Evolutionary conservation across 139 green algal genomes (phyloP), one percentile per base, ranked within the genome.

Genomic region (Edaphochlamys debaryana): DNA sequence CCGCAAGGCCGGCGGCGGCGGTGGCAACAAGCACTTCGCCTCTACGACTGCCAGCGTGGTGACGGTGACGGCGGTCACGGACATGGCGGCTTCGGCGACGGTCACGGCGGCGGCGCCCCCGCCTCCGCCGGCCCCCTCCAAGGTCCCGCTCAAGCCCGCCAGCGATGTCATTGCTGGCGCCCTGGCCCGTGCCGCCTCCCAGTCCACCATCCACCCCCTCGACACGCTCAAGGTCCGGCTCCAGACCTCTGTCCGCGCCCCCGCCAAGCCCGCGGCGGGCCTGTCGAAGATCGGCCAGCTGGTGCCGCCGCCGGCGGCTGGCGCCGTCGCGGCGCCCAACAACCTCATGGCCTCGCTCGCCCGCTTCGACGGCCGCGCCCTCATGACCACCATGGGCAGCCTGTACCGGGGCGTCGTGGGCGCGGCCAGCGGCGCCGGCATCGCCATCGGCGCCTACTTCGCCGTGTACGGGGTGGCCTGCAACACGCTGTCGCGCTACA

Each of bases 371-470:
- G 66, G 27, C 27, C 41, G 37, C 0, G 78, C 66, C 0, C 13
- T 76, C 23, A 45, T 84, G 66, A 22, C 78, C 8, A 68, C 48
- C 36, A 52, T 96, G 4, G 89, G 88, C 69, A 91, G 74, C 64
- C 86, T 98, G 48, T 98, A 98, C 91, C 90, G 88, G 68, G 96
- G 96, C 37, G 95, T 98, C 7, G 77, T 96, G 19, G 94, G 95
- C 19, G 96, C 96, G 7, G 96, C 96, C 42, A 94, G 85, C 52
- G 96, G 96, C 8, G 96, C 96, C 15, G 96, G 96, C 72, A 96
- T 99, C 76, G 94, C 94, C 68, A 98, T 99, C 70, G 96, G 96
- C 62, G 91, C 96, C 17, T 99, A 99, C 88, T 99, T 98, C 91
- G 93, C 94, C 5, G 96, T 97, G 69, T 98, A 98, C 80, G 92